Evolutionary conservation across 768 basidiomycete genomes (phyloP), one percentile per base, ranked within the genome.

Genomic region (Crucibulum laeve): DNA sequence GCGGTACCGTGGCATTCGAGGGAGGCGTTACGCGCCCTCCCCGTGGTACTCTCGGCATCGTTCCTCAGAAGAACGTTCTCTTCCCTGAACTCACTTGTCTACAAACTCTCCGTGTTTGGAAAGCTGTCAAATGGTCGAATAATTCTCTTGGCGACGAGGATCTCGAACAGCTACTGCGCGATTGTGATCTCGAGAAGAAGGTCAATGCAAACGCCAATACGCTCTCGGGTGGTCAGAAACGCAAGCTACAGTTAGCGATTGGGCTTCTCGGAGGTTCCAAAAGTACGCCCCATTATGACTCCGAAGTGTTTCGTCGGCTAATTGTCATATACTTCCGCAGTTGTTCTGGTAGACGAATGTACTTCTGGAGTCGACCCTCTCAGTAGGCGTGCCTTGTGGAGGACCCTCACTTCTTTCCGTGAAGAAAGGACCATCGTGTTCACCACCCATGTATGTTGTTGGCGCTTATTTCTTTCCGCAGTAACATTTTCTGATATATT

Each of bases 361-460:
- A 89, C 87, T 1, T 87, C 84, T 18, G 88, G 88, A 2, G 83
- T 91, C 10, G 88, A 91, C 56, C 88, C 88, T 1, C 62, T 91
- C 25, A 88, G 87, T 44, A 69, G 88, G 39, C 73, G 88, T 25
- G 79, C 88, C 1, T 62, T 91, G 4, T 91, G 88, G 88, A 75
- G 80, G 43, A 84, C 80, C 0, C 62, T 91, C 43, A 86, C 77
- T 3, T 73, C 80, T 2, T 78, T 85, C 44, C 75, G 82, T 11
- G 67, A 82, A 25, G 79, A 82, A 32, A 68, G 84, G 38, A 80
- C 82, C 0, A 79, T 90, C 26, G 67, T 90, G 1, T 83, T 89
- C 57, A 90, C 88, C 0, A 91, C 87, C 0, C 88, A 90, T 63
- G 84, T 83, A 56, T 41, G 79, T 42, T 18, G 42, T 30, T 23